These are phyloP conservation scores for Ensete ventricosum DNA, from an alignment of 176 grass and related monocot species.

Conservation along the genomic window DNA sequence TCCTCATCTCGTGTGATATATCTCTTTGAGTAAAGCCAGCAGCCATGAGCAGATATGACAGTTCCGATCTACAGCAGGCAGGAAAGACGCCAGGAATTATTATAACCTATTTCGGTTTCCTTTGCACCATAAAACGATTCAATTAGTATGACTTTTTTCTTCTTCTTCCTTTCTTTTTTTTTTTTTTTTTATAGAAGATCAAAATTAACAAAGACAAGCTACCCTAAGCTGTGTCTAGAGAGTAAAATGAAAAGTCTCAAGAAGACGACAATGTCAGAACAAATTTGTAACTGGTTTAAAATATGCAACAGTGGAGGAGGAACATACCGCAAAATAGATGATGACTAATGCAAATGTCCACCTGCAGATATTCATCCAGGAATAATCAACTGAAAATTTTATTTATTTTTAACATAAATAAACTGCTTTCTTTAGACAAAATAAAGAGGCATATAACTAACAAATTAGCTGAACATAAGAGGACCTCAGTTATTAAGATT, in stretches of 20 bases:
- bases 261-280: neutral
- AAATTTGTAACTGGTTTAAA: neutral
- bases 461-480: neutral
- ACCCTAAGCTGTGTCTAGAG: neutral
- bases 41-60: slow-evolving; percentile 56
- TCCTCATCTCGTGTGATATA: slow-evolving; percentile 30
- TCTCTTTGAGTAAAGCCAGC: slow-evolving; percentile 52
- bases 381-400: slow-evolving; percentile 4
- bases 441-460: neutral
- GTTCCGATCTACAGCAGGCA: slow-evolving; percentile 36
- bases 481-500: neutral
- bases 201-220: neutral
- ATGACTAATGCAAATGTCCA: slow-evolving; percentile 68
- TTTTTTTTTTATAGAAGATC: neutral
- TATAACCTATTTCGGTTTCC: no score
- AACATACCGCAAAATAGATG: slow-evolving; percentile 58
- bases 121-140: no score
- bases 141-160: no score
- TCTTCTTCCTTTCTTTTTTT: neutral
- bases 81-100: no score
- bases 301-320: neutral
- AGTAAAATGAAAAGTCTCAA: neutral
- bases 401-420: neutral
- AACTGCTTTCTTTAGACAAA: neutral
- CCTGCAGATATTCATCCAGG: slow-evolving; percentile 37